Conservation (phyloP, 1,284 basidiomycete species). For the Golubevia pallescens region DNA sequence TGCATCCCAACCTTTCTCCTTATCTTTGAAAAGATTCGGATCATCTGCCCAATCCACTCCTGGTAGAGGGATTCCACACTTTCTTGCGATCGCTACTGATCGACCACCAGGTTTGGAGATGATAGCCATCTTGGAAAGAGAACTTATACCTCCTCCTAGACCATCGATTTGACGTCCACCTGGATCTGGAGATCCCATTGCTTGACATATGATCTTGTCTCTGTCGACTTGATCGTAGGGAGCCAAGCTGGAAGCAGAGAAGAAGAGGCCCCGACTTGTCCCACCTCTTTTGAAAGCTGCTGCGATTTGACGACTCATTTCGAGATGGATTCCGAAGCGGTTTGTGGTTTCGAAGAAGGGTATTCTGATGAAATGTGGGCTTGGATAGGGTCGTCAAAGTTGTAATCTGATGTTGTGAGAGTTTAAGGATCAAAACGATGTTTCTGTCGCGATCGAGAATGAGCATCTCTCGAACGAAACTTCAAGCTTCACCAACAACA, state of each 20-base stretch:
- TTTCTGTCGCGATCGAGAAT: too few relatives aligned
- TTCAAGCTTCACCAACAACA: too few relatives aligned
- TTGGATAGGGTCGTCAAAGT: too few relatives aligned
- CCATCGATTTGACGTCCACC: constrained; percentile 78
- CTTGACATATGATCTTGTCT: constrained; percentile 72
- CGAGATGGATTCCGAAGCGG: background rate
- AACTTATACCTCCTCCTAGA: constrained; percentile 76
- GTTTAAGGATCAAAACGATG: too few relatives aligned
- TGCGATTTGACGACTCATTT: background rate
- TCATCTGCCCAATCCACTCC: constrained; percentile 37
- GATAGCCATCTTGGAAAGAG: constrained; percentile 81
- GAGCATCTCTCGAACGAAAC: too few relatives aligned
- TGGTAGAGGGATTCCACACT: constrained; percentile 15
- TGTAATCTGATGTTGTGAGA: too few relatives aligned
- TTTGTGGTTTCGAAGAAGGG: too few relatives aligned
- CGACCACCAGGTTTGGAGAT: background rate
- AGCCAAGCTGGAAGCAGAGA: constrained; percentile 69
- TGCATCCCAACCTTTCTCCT: constrained; percentile 35
- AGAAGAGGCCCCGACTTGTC: constrained; percentile 79
- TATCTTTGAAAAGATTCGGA: constrained; percentile 10
- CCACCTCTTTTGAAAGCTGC: too few relatives aligned
- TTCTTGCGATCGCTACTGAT: constrained; percentile 4
- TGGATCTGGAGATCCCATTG: constrained; percentile 84
- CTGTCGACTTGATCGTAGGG: constrained; percentile 55
- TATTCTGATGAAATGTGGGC: too few relatives aligned